phyloP scores from a whole-genome alignment of 73 alveolate genomes.

The Uronychia binucleata region DNA sequence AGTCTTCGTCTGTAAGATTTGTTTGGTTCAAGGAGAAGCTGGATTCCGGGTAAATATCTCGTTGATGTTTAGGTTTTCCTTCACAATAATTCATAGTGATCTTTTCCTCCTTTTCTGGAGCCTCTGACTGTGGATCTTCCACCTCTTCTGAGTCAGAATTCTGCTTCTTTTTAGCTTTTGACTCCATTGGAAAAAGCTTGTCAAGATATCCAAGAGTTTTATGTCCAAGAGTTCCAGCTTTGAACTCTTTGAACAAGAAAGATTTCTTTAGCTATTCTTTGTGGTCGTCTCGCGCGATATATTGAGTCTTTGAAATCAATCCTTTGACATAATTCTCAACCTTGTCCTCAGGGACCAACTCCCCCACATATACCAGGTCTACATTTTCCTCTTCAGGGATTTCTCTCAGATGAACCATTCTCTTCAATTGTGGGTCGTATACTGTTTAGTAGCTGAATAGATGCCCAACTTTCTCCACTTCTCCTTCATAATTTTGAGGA shows the following conservation, averaged over 20 bases:
- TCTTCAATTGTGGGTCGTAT: conserved; percentile 22
- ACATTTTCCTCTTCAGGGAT: neutral
- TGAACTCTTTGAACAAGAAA: conserved; percentile 13
- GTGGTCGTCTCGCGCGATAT: conserved; percentile 7
- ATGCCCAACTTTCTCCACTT: conserved; percentile 20
- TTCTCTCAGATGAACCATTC: neutral
- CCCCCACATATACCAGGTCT: conserved; percentile 34
- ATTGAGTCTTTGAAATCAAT: conserved; percentile 1
- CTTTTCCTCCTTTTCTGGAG: neutral
- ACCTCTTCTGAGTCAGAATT: neutral
- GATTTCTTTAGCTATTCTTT: neutral
- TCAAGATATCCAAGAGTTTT: conserved; percentile 21
- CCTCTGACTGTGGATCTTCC: neutral
- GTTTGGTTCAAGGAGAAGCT: no score
- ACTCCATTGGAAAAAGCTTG: conserved; percentile 9
- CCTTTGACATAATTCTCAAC: conserved; percentile 11
- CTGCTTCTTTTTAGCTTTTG: neutral
- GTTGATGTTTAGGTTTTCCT: neutral
- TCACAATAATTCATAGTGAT: neutral
- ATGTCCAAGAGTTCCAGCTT: conserved; percentile 4
- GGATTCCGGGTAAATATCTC: neutral
- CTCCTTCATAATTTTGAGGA: conserved; percentile 21
- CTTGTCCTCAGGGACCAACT: neutral
- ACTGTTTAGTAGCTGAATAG: conserved; percentile 41
- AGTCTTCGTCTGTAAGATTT: neutral